Evolutionary conservation across 2,329 filamentous ascomycete species (phyloP).

Genomic region (Epichloe gansuensis): DNA sequence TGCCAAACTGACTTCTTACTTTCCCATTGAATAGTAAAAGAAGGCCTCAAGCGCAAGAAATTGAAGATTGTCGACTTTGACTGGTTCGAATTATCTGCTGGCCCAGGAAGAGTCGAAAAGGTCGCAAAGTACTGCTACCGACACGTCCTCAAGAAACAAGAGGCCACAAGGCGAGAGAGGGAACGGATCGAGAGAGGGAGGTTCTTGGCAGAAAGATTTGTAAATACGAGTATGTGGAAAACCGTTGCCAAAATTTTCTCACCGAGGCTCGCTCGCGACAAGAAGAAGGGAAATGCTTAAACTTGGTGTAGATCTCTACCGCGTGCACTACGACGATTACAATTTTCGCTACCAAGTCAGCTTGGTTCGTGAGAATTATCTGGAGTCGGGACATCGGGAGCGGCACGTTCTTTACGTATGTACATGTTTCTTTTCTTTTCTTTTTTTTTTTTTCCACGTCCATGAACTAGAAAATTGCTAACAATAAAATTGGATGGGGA

Average conservation of each 20-base stretch:
- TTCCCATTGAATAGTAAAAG: conserved; percentile 17
- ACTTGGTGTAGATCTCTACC: conserved; percentile 38
- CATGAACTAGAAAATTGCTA: too few species aligned
- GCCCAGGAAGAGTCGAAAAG: conserved; percentile 9
- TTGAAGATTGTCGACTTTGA: conserved; percentile 34
- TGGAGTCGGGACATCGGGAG: background rate
- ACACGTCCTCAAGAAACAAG: conserved; percentile 1
- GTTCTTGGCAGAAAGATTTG: conserved; percentile 27
- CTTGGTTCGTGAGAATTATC: conserved; percentile 37
- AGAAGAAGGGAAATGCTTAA: conserved; percentile 4
- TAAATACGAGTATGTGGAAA: conserved; percentile 31
- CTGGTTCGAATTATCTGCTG: conserved; percentile 38
- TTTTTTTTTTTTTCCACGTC: background rate
- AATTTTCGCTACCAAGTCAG: conserved; percentile 52
- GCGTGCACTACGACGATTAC: conserved; percentile 48
- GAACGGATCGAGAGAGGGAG: conserved; percentile 25
- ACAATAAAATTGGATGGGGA: too few species aligned
- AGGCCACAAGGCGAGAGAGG: conserved; percentile 19
- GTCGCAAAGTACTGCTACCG: background rate
- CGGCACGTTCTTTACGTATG: conserved; percentile 39
- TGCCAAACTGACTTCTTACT: too few species aligned
- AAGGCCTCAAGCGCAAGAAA: conserved; percentile 21
- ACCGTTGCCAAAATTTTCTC: too few species aligned
- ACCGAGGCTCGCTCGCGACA: too few species aligned
- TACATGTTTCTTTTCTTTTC: conserved; percentile 5